These are phyloP conservation scores for Exophiala lecanii-corni DNA, from an alignment of 2,329 filamentous ascomycete genomes.

Conservation along the genomic window DNA sequence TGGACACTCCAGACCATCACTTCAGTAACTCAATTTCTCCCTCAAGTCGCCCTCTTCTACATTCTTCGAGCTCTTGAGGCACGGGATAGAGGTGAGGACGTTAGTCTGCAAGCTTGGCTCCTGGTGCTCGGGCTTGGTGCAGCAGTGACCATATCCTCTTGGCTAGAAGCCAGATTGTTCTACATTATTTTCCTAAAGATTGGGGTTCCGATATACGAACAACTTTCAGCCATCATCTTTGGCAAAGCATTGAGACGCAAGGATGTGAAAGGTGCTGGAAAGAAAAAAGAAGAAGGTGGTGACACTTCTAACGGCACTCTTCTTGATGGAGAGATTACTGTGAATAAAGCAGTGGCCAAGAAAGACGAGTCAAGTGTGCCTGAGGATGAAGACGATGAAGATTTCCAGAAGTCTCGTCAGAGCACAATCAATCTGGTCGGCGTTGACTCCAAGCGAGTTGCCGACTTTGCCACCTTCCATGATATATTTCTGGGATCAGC, in stretches of 20 bases:
- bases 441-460: conserved; percentile 66
- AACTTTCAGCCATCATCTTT: conserved; percentile 69
- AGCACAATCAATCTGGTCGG: conserved; percentile 73
- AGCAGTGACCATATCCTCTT: conserved; percentile 51
- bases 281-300: conserved; percentile 31
- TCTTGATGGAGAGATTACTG: conserved; percentile 27
- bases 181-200: conserved; percentile 63
- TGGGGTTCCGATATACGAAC: conserved; percentile 61
- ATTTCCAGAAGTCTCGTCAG: conserved; percentile 58
- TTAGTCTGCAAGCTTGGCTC: conserved; percentile 57
- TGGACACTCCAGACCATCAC: conserved; percentile 52
- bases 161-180: conserved; percentile 61
- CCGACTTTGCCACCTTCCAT: conserved; percentile 64
- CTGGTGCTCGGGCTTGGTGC: conserved; percentile 63
- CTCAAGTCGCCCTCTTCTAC: conserved; percentile 64
- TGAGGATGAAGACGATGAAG: conserved; percentile 44
- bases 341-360: conserved; percentile 31
- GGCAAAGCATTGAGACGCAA: conserved; percentile 73
- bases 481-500: conserved; percentile 60
- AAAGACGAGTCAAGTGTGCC: conserved; percentile 33
- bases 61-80: conserved; percentile 62
- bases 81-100: conserved; percentile 42
- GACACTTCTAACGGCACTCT: conserved; percentile 23
- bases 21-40: conserved; percentile 61
- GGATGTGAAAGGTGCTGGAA: conserved; percentile 60